These are phyloP conservation scores for Eucalyptus paniculata DNA, from an alignment of 345 rosid genomes.

Conservation along the genomic window DNA sequence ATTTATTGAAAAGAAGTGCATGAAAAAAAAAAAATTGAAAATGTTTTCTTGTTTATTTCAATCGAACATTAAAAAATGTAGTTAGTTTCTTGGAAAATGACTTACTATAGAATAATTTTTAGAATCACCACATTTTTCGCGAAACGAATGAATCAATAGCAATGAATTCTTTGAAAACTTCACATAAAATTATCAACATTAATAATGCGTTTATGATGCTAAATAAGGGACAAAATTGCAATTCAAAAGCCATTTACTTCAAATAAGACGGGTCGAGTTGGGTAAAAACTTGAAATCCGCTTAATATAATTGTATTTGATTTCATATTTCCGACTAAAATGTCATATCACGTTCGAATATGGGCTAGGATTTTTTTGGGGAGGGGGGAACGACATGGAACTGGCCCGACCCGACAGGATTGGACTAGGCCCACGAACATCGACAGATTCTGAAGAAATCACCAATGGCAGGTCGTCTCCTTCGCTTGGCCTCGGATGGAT, in stretches of 20 bases:
- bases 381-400: neutral
- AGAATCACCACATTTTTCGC: accelerated
- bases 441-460: neutral
- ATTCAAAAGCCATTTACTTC: neutral
- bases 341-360: neutral
- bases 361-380: neutral
- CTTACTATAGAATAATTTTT: accelerated
- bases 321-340: neutral
- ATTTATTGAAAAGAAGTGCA: no score
- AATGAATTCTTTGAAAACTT: neutral
- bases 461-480: neutral
- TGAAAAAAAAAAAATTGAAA: no score
- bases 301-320: neutral
- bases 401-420: neutral
- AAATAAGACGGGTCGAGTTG: neutral
- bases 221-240: neutral
- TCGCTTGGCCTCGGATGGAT: neutral
- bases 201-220: neutral
- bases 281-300: neutral
- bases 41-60: no score
- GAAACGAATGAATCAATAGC: accelerated
- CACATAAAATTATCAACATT: neutral
- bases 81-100: no score
- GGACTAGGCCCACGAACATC: neutral
- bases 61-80: accelerated